Evolutionary conservation across 2,329 filamentous ascomycete genomes (phyloP).

Genomic region (Botrytis squamosa): DNA sequence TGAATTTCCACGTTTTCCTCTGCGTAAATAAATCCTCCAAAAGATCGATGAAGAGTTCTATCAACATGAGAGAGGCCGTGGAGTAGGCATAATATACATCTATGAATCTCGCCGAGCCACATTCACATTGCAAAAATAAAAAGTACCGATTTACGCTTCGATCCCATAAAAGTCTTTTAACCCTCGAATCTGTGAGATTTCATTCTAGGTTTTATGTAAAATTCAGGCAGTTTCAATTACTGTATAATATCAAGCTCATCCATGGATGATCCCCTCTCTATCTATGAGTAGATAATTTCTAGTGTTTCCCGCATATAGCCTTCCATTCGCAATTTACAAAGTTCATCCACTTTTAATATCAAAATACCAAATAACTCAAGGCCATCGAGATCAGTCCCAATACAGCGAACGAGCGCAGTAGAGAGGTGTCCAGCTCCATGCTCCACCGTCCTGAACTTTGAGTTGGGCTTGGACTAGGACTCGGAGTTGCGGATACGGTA

Average conservation of each 20-base stretch:
- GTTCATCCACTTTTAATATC: not conserved
- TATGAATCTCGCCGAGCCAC: not conserved
- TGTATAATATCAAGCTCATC: fast-evolving
- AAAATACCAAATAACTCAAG: not conserved
- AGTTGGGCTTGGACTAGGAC: not conserved
- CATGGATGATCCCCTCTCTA: not conserved
- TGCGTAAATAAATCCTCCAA: not conserved
- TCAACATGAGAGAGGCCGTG: not conserved
- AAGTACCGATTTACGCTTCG: not conserved
- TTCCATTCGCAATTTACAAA: fast-evolving
- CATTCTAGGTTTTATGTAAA: not conserved
- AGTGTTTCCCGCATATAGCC: fast-evolving
- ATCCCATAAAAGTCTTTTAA: not conserved
- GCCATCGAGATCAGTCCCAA: not conserved
- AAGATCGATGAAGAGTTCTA: not conserved
- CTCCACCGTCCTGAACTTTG: not conserved
- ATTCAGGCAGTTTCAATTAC: not conserved
- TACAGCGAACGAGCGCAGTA: not conserved
- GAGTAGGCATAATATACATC: not conserved
- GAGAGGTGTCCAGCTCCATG: not conserved
- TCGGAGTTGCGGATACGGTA: not conserved
- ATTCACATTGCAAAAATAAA: not conserved
- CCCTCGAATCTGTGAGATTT: fast-evolving
- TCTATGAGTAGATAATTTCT: not conserved
- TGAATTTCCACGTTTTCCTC: not conserved